Evolutionary conservation across 495 filamentous ascomycete species (phyloP).

Genomic region (Tuber indicum): DNA sequence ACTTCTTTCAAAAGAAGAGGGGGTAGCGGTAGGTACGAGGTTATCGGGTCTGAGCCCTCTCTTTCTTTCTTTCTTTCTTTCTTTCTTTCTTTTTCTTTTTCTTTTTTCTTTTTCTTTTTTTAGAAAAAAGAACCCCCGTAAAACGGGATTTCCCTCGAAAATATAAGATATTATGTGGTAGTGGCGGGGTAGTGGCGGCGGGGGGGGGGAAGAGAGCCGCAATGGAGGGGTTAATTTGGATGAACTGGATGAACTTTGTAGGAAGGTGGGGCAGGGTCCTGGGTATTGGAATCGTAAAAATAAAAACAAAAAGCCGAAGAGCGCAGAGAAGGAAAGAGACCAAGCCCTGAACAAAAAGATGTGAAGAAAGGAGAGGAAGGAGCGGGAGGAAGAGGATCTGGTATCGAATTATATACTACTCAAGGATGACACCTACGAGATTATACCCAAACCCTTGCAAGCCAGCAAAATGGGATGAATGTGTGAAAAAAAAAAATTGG

Average conservation of each 20-base stretch:
- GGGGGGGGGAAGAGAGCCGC: neutral
- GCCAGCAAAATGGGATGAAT: neutral
- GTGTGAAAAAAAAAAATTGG: neutral
- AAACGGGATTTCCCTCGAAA: neutral
- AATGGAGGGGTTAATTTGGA: neutral
- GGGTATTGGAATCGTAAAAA: neutral
- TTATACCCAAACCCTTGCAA: neutral
- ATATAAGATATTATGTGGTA: neutral
- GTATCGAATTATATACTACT: neutral
- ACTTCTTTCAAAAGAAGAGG: neutral
- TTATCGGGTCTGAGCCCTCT: neutral
- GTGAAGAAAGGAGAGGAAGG: neutral
- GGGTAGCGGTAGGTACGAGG: neutral
- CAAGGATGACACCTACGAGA: neutral
- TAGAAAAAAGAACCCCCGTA: neutral
- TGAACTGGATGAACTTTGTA: neutral
- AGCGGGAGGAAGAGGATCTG: neutral
- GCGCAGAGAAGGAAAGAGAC: neutral
- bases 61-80: too few relatives aligned
- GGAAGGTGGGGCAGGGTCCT: neutral
- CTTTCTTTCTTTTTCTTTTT: neutral
- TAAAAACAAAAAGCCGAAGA: neutral
- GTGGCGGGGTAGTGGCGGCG: neutral
- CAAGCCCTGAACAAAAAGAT: neutral
- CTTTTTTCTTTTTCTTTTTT: neutral